phyloP scores from a whole-genome alignment of 164 flowering plant species.

The Taxillus chinensis region DNA sequence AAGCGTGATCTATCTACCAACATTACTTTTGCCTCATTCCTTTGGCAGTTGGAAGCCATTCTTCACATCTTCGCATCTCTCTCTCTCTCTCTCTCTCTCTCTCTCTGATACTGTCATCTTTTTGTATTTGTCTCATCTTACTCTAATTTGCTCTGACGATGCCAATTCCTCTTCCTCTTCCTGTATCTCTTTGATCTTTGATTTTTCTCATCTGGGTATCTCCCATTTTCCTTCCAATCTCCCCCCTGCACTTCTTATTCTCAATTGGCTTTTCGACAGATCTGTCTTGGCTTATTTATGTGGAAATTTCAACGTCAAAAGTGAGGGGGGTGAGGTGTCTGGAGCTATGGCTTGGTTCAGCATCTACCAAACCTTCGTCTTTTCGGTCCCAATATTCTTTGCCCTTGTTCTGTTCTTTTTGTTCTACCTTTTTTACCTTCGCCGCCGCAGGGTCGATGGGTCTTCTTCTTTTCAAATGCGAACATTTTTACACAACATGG shows the following conservation, averaged over 20 bases:
- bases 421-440: conserved; percentile 56
- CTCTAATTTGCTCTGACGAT: no score
- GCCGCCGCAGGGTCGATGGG: conserved; percentile 57
- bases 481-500: conserved; percentile 3
- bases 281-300: neutral
- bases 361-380: conserved; percentile 52
- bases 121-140: neutral
- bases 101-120: neutral
- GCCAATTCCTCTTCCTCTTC: no score
- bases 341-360: conserved; percentile 37
- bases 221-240: neutral
- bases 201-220: conserved; percentile 1
- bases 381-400: conserved; percentile 53
- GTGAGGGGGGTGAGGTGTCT: conserved; percentile 14
- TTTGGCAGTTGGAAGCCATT: neutral
- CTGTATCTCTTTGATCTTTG: no score
- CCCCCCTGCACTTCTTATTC: neutral
- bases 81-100: neutral
- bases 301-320: neutral
- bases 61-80: neutral
- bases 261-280: neutral
- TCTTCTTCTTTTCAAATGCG: conserved; percentile 51
- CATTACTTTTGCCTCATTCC: neutral
- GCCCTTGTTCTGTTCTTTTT: conserved; percentile 42
- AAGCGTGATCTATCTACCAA: no score